Evolutionary conservation across 805 yeast genomes (phyloP), one percentile per base, ranked within the genome.

Genomic region (Kuraishia ogatae): DNA sequence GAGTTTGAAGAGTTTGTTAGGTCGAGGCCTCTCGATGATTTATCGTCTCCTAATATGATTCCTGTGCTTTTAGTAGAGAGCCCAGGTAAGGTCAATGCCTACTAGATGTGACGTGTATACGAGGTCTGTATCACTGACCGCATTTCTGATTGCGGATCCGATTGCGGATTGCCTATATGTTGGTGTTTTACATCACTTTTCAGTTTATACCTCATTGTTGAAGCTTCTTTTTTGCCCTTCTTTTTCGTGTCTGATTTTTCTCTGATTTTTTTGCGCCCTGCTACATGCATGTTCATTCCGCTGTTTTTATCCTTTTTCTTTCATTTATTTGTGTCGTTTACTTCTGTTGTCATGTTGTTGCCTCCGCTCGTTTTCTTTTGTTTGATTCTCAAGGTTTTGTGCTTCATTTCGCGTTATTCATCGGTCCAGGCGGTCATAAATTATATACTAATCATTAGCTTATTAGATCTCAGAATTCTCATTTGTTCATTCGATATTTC

Each of bases 1-100:
- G 83, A 79, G 60, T 78, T 78, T 62, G 80, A 76, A 59, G 54
- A 57, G 4, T 79, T 71, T 56, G 63, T 26, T 48, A n/a, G 51
- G 29, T 35, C 43, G n/a, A 5, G 43, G 13, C 43, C 43, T 13
- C 43, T 35, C 4, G 43, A 17, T 35, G 43, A 35, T 35, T 10
- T 8, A 3, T 35, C 43, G 13, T 17, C 43, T 15, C 43, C 6
- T 11, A 35, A 55, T 21, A 52, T 52, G 15, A 46, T 54, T 13
- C 58, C 58, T 7, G 54, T 46, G 19, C 28, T 54, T n/a, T 29
- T 23, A 17, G 48, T 57, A 15, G 57, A 57, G 24, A 52, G 54
- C 48, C 56, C 55, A 2, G 53, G 51, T 39, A 55, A 52, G 39
- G 26, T 57, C 2, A 57, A 57, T n/a, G 58, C 56, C 21, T 55